Evolutionary conservation across 208 protist genomes (phyloP).

Genomic region (Lotmaria passim): DNA sequence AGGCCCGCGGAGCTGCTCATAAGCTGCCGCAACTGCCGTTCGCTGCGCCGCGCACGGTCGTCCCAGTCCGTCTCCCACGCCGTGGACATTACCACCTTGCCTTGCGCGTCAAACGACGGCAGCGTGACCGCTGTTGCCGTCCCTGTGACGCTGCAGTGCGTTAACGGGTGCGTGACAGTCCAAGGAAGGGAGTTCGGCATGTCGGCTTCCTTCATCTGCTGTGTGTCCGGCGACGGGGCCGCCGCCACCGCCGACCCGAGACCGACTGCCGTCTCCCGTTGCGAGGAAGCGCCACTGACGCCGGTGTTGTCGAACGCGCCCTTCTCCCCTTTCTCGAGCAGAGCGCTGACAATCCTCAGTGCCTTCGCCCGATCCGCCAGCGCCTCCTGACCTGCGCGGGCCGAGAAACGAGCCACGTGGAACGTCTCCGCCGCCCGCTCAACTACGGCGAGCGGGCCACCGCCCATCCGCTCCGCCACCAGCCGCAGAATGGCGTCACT

Average conservation of each 20-base stretch:
- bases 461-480: slow-evolving; percentile 84
- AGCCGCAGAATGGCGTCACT: slow-evolving; percentile 91
- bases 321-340: slow-evolving; percentile 21
- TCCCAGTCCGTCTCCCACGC: slow-evolving; percentile 16
- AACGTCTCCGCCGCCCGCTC: slow-evolving; percentile 87
- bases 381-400: slow-evolving; percentile 13
- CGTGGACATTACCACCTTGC: slow-evolving; percentile 17
- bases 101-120: slow-evolving; percentile 26
- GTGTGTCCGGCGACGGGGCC: neutral
- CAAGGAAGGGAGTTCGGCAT: neutral
- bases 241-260: neutral
- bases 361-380: slow-evolving; percentile 36
- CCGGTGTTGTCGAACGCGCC: neutral
- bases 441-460: slow-evolving; percentile 67
- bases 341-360: slow-evolving; percentile 30
- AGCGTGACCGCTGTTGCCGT: slow-evolving; percentile 10
- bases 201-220: neutral
- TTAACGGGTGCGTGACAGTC: neutral
- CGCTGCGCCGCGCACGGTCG: slow-evolving; percentile 7
- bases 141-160: neutral
- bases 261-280: neutral
- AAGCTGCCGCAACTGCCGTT: slow-evolving; percentile 30
- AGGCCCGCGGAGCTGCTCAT: slow-evolving; percentile 18
- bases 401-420: slow-evolving; percentile 54
- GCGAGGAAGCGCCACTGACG: neutral